A percentile compares a stretch with the other conserved stretches of the same genome.
These are phyloP conservation scores for Fusarium luffae DNA, from an alignment of 2,329 filamentous ascomycete species.

Conservation along the genomic window DNA sequence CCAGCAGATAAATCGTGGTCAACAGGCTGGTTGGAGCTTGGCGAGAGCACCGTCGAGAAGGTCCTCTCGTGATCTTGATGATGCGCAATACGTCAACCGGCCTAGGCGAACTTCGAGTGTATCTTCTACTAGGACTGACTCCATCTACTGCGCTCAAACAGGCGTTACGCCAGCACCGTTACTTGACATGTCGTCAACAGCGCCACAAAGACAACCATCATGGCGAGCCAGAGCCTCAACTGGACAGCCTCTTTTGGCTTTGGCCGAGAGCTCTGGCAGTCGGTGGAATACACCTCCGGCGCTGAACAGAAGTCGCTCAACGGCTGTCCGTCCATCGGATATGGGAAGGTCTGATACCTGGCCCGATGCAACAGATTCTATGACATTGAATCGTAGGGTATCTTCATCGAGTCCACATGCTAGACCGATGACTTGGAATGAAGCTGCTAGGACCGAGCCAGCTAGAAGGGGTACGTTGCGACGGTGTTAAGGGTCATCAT, in stretches of 20 bases:
- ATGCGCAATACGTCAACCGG: neutral
- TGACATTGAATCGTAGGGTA: accelerated
- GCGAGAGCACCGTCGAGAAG: neutral
- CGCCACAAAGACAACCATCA: neutral
- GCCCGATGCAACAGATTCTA: accelerated
- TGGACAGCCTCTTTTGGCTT: accelerated
- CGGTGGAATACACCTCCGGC: accelerated
- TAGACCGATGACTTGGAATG: neutral
- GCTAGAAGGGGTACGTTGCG: neutral
- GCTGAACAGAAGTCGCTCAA: neutral
- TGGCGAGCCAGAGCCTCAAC: neutral
- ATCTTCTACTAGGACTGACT: neutral
- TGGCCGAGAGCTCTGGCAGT: accelerated
- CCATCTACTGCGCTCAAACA: constrained; percentile 2
- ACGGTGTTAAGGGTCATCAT: neutral
- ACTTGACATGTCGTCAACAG: neutral
- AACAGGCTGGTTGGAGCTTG: accelerated
- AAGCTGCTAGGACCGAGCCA: neutral
- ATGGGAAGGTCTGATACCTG: accelerated
- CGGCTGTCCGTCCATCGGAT: neutral
- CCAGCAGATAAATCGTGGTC: accelerated
- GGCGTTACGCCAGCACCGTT: neutral
- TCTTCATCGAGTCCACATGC: neutral
- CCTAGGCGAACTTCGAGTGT: neutral
- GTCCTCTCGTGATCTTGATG: neutral